Conservation (phyloP, 768 basidiomycete genomes). For the Suillus hirtellus region DNA sequence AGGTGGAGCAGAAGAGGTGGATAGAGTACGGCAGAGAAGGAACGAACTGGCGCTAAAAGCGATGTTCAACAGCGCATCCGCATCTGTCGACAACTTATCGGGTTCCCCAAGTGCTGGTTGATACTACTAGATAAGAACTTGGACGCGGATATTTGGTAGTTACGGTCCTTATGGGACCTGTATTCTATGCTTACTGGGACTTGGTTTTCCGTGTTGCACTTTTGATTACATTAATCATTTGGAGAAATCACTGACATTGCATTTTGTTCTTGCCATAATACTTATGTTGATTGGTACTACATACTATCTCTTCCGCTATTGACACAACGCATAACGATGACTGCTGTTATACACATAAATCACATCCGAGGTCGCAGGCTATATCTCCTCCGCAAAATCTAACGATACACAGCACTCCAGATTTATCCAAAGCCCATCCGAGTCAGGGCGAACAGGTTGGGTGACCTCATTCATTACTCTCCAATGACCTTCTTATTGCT, state of each 20-base stretch:
- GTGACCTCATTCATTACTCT: conserved; percentile 9
- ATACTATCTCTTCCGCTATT: not conserved
- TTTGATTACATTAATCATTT: conserved; percentile 4
- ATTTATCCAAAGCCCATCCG: conserved; percentile 16
- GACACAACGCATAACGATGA: not conserved
- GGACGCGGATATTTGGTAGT: not conserved
- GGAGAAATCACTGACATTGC: not conserved
- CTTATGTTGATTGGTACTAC: not conserved
- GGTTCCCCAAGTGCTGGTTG: not conserved
- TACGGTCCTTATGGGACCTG: not conserved
- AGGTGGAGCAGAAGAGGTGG: conserved; percentile 89
- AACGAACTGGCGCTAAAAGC: conserved; percentile 86
- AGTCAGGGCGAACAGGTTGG: conserved; percentile 3
- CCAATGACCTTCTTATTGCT: conserved; percentile 35
- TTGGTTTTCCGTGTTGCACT: not conserved
- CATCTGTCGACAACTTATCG: conserved; percentile 1
- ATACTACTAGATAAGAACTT: not conserved
- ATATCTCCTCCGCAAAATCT: not conserved
- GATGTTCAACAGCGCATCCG: conserved; percentile 60
- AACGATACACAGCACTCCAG: conserved; percentile 7
- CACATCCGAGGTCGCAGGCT: not conserved
- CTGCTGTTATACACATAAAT: not conserved
- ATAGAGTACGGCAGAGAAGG: conserved; percentile 81
- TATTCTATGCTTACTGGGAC: conserved; percentile 3
- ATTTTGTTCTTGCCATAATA: not conserved